These are phyloP conservation scores for Pseudovirgaria hyperparasitica DNA, from an alignment of 2,329 filamentous ascomycete genomes.

Conservation along the genomic window DNA sequence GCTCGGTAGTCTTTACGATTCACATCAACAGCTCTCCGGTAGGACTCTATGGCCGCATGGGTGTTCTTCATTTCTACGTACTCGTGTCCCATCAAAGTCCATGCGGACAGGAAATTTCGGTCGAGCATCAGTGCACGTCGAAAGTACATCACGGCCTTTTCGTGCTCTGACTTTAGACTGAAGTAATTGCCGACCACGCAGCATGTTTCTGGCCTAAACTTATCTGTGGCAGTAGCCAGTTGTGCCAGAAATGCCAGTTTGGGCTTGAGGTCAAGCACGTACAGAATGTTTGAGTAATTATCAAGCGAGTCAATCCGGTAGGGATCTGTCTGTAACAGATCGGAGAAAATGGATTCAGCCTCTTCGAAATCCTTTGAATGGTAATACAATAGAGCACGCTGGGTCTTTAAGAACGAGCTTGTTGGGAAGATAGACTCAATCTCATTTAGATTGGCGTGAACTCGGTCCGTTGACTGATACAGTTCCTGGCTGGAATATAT, in stretches of 20 bases:
- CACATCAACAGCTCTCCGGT: conserved; percentile 86
- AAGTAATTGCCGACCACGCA: conserved; percentile 98
- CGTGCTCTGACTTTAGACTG: conserved; percentile 82
- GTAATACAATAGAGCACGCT: conserved; percentile 77
- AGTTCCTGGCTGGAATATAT: conserved; percentile 83
- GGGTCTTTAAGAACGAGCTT: conserved; percentile 82
- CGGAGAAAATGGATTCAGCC: conserved; percentile 49
- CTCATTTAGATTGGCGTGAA: conserved; percentile 63
- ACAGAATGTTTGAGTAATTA: conserved; percentile 94
- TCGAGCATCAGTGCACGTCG: conserved; percentile 83
- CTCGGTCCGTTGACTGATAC: conserved; percentile 67
- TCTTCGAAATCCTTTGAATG: conserved; percentile 69
- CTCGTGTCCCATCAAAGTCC: conserved; percentile 98
- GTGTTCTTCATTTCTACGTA: conserved; percentile 99
- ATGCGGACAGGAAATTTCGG: conserved; percentile 80
- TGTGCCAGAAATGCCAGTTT: conserved; percentile 90
- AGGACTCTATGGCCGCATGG: conserved; percentile 93
- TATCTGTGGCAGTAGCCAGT: conserved; percentile 80
- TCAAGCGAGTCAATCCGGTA: conserved; percentile 78
- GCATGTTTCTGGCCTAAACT: conserved; percentile 92
- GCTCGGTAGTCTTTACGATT: conserved; percentile 94
- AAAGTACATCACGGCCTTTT: conserved; percentile 98
- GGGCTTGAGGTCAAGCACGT: conserved; percentile 76
- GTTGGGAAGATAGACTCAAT: conserved; percentile 74
- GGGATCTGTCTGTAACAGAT: conserved; percentile 55